phyloP scores from a whole-genome alignment of 2,329 filamentous ascomycete species.

The Tolypocladium tropicale region DNA sequence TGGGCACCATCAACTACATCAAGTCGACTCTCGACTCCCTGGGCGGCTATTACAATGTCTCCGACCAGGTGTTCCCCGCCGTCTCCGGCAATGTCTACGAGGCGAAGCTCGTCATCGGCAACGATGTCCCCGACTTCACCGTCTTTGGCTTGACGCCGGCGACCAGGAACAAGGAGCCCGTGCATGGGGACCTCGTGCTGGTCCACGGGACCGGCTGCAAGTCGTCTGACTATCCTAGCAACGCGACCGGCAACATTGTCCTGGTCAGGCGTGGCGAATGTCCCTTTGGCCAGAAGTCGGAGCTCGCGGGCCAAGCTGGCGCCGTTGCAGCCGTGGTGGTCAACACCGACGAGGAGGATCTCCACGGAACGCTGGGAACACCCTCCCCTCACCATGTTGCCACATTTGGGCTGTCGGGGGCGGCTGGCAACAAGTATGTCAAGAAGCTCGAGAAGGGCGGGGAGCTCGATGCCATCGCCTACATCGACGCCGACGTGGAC shows the following conservation, averaged over 20 bases:
- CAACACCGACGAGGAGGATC: slow-evolving; percentile 54
- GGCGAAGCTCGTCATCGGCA: slow-evolving; percentile 45
- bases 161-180: slow-evolving; percentile 47
- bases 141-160: slow-evolving; percentile 60
- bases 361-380: slow-evolving; percentile 59
- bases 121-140: slow-evolving; percentile 36
- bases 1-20: slow-evolving; percentile 55
- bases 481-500: slow-evolving; percentile 47
- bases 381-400: slow-evolving; percentile 51
- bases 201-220: slow-evolving; percentile 55
- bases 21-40: slow-evolving; percentile 41
- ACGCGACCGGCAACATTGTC: slow-evolving; percentile 53
- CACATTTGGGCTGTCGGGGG: slow-evolving; percentile 55
- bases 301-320: slow-evolving; percentile 55
- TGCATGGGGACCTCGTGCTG: slow-evolving; percentile 49
- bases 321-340: slow-evolving; percentile 64
- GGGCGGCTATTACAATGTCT: slow-evolving; percentile 50
- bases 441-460: slow-evolving; percentile 41
- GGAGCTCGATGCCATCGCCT: slow-evolving; percentile 42
- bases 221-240: slow-evolving; percentile 50
- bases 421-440: slow-evolving; percentile 47
- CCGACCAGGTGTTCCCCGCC: slow-evolving; percentile 54
- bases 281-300: slow-evolving; percentile 61
- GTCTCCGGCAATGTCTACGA: slow-evolving; percentile 50
- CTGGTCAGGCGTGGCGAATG: slow-evolving; percentile 62